These are phyloP conservation scores for Aphanocladium album DNA, from an alignment of 2,329 filamentous ascomycete genomes.

Conservation along the genomic window DNA sequence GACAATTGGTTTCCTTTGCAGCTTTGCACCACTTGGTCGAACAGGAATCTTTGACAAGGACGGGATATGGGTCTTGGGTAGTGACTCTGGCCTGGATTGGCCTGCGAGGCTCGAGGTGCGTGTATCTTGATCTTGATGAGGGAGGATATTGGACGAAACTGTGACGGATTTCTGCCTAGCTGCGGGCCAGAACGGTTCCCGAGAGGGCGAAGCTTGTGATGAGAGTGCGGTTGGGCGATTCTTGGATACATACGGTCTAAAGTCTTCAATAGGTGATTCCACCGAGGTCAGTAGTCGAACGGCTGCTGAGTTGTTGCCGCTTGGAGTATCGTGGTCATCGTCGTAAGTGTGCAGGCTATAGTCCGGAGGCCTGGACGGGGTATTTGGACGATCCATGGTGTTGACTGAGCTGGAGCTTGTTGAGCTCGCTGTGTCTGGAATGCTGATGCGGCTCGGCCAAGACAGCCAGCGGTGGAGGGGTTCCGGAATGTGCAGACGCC, in stretches of 20 bases:
- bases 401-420: slow-evolving; percentile 13
- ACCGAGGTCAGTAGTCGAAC: slow-evolving; percentile 59
- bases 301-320: slow-evolving; percentile 45
- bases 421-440: slow-evolving; percentile 21
- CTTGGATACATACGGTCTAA: slow-evolving; percentile 49
- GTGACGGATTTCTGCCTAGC: slow-evolving; percentile 11
- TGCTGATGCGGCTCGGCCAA: slow-evolving; percentile 17
- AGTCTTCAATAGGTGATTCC: slow-evolving; percentile 47
- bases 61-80: not conserved
- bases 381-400: slow-evolving; percentile 46
- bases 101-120: not conserved
- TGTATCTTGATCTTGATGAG: slow-evolving; percentile 2
- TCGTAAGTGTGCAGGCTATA: slow-evolving; percentile 55
- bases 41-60: slow-evolving; percentile 3
- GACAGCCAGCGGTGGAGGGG: slow-evolving; percentile 10
- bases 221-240: not conserved
- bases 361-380: slow-evolving; percentile 49
- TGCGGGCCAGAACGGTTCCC: slow-evolving; percentile 3
- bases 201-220: slow-evolving; percentile 14
- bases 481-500: slow-evolving; percentile 1
- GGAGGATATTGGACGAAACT: not conserved
- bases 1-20: slow-evolving; percentile 34
- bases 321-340: slow-evolving; percentile 47
- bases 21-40: slow-evolving; percentile 38
- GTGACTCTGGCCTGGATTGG: not conserved